phyloP scores from a whole-genome alignment of 148 eudicot genomes.

The Chenopodium suecicum region DNA sequence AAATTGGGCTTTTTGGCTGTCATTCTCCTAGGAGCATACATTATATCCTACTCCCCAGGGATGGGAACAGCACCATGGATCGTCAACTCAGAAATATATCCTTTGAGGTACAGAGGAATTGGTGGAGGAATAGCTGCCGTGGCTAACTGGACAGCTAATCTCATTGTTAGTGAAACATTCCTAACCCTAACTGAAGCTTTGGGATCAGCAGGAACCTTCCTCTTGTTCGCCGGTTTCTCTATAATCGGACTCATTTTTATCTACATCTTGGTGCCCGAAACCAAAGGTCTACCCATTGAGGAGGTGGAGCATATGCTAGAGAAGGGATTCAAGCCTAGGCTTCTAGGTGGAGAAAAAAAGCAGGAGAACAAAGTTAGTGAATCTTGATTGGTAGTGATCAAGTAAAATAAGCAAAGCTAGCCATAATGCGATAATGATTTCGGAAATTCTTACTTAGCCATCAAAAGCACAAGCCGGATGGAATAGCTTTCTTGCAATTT shows the following conservation, averaged over 20 bases:
- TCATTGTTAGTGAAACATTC: slow-evolving; percentile 71
- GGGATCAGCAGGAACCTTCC: slow-evolving; percentile 68
- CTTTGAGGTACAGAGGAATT: slow-evolving; percentile 66
- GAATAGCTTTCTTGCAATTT: not conserved
- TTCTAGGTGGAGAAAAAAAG: slow-evolving; percentile 25
- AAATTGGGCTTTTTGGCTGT: slow-evolving; percentile 65
- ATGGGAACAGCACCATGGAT: slow-evolving; percentile 93
- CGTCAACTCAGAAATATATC: slow-evolving; percentile 84
- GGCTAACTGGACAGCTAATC: slow-evolving; percentile 69
- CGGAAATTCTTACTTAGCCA: not conserved
- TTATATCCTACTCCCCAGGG: slow-evolving; percentile 71
- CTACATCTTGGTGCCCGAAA: slow-evolving; percentile 73
- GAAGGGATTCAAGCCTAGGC: slow-evolving; percentile 56
- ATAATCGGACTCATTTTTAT: slow-evolving; percentile 50
- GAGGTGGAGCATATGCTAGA: slow-evolving; percentile 81
- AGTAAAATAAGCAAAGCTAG: not conserved
- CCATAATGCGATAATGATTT: no score
- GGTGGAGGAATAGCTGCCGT: slow-evolving; percentile 86
- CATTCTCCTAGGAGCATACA: slow-evolving; percentile 59
- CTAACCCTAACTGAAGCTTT: slow-evolving; percentile 61
- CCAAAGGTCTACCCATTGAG: slow-evolving; percentile 84
- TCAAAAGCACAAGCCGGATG: not conserved
- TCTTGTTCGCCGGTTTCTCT: slow-evolving; percentile 69
- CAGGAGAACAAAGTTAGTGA: slow-evolving; percentile 22
- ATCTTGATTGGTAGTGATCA: slow-evolving; percentile 9